Evolutionary conservation across 2,329 filamentous ascomycete genomes (phyloP).

Genomic region (Pseudogymnoascus sp.): DNA sequence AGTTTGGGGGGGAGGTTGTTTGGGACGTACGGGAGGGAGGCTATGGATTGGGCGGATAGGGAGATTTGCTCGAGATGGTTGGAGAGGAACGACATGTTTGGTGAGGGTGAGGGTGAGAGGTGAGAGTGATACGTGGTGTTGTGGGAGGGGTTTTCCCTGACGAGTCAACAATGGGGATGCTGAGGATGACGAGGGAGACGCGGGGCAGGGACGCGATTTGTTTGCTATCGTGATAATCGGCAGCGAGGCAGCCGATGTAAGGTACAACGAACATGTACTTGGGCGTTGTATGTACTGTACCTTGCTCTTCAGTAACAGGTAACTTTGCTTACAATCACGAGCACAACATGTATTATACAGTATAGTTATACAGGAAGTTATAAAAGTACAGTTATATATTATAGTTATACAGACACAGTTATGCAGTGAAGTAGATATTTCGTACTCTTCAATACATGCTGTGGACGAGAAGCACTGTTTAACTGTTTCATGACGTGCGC

Average conservation of each 20-base stretch:
- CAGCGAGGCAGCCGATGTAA: neutral
- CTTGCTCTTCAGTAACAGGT: neutral
- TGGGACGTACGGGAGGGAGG: conserved; percentile 57
- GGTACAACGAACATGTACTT: neutral
- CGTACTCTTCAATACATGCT: neutral
- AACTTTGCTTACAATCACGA: neutral
- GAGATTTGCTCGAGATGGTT: conserved; percentile 70
- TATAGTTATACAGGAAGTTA: neutral
- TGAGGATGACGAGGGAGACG: neutral
- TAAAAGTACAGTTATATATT: neutral
- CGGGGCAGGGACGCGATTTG: neutral
- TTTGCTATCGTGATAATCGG: neutral
- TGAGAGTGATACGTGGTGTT: neutral
- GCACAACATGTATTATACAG: neutral
- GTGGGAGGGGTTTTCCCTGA: neutral
- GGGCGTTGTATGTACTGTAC: neutral
- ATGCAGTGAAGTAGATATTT: no score
- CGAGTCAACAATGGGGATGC: neutral
- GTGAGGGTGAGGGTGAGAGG: conserved; percentile 6
- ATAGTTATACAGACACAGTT: no score
- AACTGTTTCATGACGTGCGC: neutral
- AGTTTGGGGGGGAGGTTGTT: conserved; percentile 13
- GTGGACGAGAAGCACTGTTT: neutral
- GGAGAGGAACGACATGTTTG: conserved; percentile 57
- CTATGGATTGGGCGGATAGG: conserved; percentile 67